Evolutionary conservation across 129 eudicot genomes (phyloP).

Genomic region (Artemisia argyi): DNA sequence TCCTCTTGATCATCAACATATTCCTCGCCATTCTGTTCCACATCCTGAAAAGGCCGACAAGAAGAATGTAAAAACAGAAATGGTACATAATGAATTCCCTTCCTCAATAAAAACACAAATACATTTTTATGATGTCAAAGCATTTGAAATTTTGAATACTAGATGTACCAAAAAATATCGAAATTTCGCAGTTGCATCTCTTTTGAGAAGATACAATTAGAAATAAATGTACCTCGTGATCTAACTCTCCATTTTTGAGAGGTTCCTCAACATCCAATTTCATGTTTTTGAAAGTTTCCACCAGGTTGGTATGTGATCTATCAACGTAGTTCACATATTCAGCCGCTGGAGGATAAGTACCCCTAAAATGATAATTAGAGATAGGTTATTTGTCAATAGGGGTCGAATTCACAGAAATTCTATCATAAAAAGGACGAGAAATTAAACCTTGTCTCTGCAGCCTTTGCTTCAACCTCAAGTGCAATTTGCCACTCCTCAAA

Average conservation of each 20-base stretch:
- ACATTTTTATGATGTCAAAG: not conserved
- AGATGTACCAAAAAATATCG: not conserved
- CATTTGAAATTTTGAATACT: not conserved
- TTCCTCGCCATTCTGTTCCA: conserved; percentile 52
- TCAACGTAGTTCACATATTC: conserved; percentile 70
- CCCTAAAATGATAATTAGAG: conserved; percentile 46
- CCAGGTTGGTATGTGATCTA: conserved; percentile 63
- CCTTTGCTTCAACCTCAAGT: conserved; percentile 71
- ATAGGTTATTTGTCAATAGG: conserved; percentile 11
- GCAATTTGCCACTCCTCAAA: conserved; percentile 97
- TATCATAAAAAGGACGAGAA: not conserved
- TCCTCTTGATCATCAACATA: conserved; percentile 40
- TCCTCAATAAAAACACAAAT: not conserved
- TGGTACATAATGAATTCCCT: too few relatives aligned
- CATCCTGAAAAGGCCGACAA: conserved; percentile 30
- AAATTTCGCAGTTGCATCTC: not conserved
- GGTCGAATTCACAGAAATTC: not conserved
- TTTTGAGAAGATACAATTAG: not conserved
- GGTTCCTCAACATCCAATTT: conserved; percentile 60
- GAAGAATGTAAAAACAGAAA: not conserved
- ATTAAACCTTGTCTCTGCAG: conserved; percentile 61
- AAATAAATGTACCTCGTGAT: conserved; percentile 53
- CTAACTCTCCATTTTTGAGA: conserved; percentile 70
- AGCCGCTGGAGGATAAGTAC: conserved; percentile 65
- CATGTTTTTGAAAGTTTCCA: conserved; percentile 74